Evolutionary conservation across 2,329 filamentous ascomycete species (phyloP), one percentile per base, ranked within the genome.

Genomic region (Calcarisporium arbuscula): DNA sequence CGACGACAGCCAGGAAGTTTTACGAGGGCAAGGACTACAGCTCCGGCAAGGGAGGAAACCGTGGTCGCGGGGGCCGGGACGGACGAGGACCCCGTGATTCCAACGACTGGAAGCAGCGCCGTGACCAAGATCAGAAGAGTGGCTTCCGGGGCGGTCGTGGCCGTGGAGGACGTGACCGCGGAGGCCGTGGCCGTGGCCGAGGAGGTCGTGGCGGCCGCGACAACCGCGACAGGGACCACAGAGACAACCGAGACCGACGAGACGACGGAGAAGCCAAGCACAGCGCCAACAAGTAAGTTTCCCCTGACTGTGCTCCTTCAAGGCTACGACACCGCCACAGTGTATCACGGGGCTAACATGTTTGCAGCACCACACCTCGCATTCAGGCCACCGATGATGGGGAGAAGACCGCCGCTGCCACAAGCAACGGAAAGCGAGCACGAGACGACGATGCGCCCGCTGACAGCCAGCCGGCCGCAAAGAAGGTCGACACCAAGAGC

Each of bases 91-190:
- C 62, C 34, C 59, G 60, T 33, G 68, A 75, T 48, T 54, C 64
- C 32, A 61, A 76, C 47, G 71, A 81, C 58, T 82, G 77, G 76
- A 81, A 77, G 62, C 69, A 71, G 57, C 70, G 77, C 46, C 70
- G 77, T 16, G 74, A 80, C 7, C 55, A 77, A 28, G 77, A 81
- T 48, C 74, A 74, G 53, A 73, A 72, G 57, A 67, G 67, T 47
- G 77, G 77, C 16, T 77, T 76, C 60, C 65, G 66, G 36, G 61
- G 65, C 27, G 54, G 62, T 8, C 56, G 65, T 10, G 62, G 63
- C 6, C 54, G 52, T 30, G 60, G 60, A 30, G 62, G 65, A 5
- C 55, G 61, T 8, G 52, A 59, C 3, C 56, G 64, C 21, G 60
- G 64, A 27, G 60, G 68, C 14, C 56, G 64, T 21, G 65, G 68